Evolutionary conservation across 805 yeast species (phyloP), one percentile per base, ranked within the genome.

Genomic region (Candida oleophila): DNA sequence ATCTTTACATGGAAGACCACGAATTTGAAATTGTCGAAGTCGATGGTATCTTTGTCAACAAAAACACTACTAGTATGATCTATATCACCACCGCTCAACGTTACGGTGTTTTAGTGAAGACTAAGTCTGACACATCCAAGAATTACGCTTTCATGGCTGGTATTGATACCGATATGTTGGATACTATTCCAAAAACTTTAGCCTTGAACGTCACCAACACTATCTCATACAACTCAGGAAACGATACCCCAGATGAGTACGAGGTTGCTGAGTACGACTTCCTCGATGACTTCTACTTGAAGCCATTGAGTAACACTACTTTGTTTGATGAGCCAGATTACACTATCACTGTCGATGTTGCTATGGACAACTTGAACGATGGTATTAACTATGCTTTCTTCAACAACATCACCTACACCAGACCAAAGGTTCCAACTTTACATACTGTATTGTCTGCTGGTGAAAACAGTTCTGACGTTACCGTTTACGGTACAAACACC

Each of bases 11-110:
- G 49, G 76, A 73, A 55, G 73, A 63, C 53, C 77, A 73, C 49
- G 69, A 63, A 18, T 57, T 73, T 39, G 64, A 64, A 34, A 59
- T 73, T 32, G 76, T 73, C 35, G 77, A 72, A 53, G 68, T 69
- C 14, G 77, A 73, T 53, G 77, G 77, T 41, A 77, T 82, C 16
- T 81, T 74, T 47, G 82, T 82, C 21, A 73, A 83, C 50, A 87
- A 87, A 2, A 69, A 72, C 41, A 69, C 64, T 1, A 77, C 85
- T 3, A 74, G 79, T 25, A 69, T 80, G 60, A 52, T 85, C 25
- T 84, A 85, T 57, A 56, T 87, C 34, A 76, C 92, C 0, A 89
- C 86, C 18, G 97, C 92, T 8, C 97, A 91, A 68, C 73, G 97
- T 59, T 80, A 85, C 60, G 75, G 88, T 35, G 85, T 88, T 1